These are phyloP conservation scores for Sporothrix sp. DNA, from an alignment of 2,329 filamentous ascomycete genomes.

Conservation along the genomic window DNA sequence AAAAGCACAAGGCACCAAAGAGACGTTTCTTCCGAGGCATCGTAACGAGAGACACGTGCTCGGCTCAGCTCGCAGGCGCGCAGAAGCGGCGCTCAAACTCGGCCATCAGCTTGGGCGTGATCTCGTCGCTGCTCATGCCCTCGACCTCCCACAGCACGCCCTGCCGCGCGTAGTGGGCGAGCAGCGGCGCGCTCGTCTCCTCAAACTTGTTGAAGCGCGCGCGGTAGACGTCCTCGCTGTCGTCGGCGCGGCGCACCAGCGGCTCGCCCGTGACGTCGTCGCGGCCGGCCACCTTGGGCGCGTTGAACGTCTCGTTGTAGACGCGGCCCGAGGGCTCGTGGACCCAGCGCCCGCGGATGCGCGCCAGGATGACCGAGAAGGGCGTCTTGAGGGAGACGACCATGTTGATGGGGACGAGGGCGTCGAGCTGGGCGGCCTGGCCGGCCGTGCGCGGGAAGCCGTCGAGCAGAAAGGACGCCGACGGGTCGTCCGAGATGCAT, in stretches of 20 bases:
- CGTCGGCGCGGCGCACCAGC: slow-evolving; percentile 73
- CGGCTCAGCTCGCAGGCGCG: background rate
- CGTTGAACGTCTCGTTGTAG: slow-evolving; percentile 91
- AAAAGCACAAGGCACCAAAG: background rate
- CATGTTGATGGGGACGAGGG: slow-evolving; percentile 85
- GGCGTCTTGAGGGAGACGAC: slow-evolving; percentile 83
- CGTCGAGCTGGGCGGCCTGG: slow-evolving; percentile 70
- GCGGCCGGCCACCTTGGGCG: slow-evolving; percentile 65
- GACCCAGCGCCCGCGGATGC: slow-evolving; percentile 87
- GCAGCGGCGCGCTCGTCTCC: slow-evolving; percentile 72
- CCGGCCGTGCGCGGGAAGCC: slow-evolving; percentile 83
- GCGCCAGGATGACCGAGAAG: slow-evolving; percentile 72
- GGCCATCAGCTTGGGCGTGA: slow-evolving; percentile 74
- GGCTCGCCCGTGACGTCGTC: slow-evolving; percentile 89
- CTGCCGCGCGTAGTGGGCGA: slow-evolving; percentile 80
- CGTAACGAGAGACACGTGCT: background rate
- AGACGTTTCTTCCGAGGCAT: slow-evolving; percentile 3
- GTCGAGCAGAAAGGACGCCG: slow-evolving; percentile 88
- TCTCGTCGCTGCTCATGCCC: slow-evolving; percentile 88
- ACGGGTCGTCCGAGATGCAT: slow-evolving; percentile 54
- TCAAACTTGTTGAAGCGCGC: slow-evolving; percentile 72
- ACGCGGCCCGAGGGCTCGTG: slow-evolving; percentile 84
- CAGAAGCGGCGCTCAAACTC: slow-evolving; percentile 73
- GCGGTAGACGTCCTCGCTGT: slow-evolving; percentile 78
- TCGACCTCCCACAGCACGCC: slow-evolving; percentile 80